phyloP scores from a whole-genome alignment of 2,329 filamentous ascomycete genomes.

The Pseudovirgaria hyperparasitica region DNA sequence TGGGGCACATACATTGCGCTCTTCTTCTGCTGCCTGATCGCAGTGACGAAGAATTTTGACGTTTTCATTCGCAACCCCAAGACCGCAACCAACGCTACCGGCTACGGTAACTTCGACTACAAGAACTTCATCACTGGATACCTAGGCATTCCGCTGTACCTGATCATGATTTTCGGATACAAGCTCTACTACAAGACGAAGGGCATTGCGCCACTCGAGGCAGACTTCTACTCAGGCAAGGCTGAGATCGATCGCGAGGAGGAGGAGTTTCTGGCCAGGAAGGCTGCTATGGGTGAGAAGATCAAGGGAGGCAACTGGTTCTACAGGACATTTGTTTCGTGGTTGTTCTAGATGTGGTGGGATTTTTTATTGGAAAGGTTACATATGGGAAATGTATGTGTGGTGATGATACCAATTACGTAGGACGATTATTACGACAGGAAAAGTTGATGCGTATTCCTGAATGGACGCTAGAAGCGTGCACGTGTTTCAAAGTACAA shows the following conservation, averaged over 20 bases:
- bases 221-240: slow-evolving; percentile 62
- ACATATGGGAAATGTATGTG: no score
- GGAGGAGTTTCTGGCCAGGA: slow-evolving; percentile 50
- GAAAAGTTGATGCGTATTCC: no score
- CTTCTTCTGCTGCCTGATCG: slow-evolving; percentile 57
- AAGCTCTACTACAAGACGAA: slow-evolving; percentile 45
- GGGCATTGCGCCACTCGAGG: slow-evolving; percentile 43
- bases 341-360: slow-evolving; percentile 42
- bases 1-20: slow-evolving; percentile 57
- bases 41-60: slow-evolving; percentile 71
- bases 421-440: no score
- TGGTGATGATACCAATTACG: no score
- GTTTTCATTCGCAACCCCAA: no score
- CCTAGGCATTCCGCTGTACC: slow-evolving; percentile 62
- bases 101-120: slow-evolving; percentile 51
- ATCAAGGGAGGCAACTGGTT: slow-evolving; percentile 34
- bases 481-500: no score
- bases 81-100: slow-evolving; percentile 26
- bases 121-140: slow-evolving; percentile 69
- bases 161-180: slow-evolving; percentile 56
- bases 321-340: slow-evolving; percentile 45
- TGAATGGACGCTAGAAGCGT: no score
- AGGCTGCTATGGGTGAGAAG: slow-evolving; percentile 30
- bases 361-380: slow-evolving; percentile 2
- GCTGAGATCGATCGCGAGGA: slow-evolving; percentile 62